phyloP scores from a whole-genome alignment of 2,329 filamentous ascomycete species.

The Colletotrichum gloeosporioides region DNA sequence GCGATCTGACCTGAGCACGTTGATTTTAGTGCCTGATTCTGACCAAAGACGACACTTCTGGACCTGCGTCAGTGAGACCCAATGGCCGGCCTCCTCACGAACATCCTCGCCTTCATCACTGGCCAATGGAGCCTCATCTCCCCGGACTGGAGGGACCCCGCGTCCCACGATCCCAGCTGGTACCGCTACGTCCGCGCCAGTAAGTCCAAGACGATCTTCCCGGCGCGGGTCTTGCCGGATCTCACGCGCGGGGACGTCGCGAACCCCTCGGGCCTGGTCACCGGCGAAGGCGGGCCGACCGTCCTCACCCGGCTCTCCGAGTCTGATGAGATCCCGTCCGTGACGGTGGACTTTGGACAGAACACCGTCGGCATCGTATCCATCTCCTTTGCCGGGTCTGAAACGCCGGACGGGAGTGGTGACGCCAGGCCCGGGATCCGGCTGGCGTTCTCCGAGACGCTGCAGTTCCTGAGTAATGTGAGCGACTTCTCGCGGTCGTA shows the following conservation, averaged over 20 bases:
- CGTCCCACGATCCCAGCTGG: constrained; percentile 33
- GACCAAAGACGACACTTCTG: neutral
- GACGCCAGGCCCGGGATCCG: constrained; percentile 43
- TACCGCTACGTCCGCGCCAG: constrained; percentile 45
- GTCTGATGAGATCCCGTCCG: constrained; percentile 32
- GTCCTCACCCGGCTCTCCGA: constrained; percentile 31
- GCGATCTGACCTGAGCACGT: neutral
- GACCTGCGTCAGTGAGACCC: neutral
- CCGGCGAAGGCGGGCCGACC: constrained; percentile 29
- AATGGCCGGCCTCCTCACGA: neutral
- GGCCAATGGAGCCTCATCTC: neutral
- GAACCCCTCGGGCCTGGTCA: constrained; percentile 39
- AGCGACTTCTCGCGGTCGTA: constrained; percentile 57
- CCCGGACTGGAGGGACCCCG: neutral
- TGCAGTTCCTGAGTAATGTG: constrained; percentile 46
- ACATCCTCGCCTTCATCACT: neutral
- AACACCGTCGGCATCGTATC: constrained; percentile 49
- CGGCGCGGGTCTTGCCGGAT: constrained; percentile 33
- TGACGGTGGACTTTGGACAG: constrained; percentile 56
- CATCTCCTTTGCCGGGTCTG: constrained; percentile 45
- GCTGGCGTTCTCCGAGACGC: constrained; percentile 54
- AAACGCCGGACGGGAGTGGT: constrained; percentile 18
- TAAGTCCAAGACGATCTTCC: constrained; percentile 32
- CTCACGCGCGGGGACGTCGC: constrained; percentile 42
- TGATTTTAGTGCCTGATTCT: neutral